phyloP scores from a whole-genome alignment of 148 eudicot species.

The Nepenthes gracilis region DNA sequence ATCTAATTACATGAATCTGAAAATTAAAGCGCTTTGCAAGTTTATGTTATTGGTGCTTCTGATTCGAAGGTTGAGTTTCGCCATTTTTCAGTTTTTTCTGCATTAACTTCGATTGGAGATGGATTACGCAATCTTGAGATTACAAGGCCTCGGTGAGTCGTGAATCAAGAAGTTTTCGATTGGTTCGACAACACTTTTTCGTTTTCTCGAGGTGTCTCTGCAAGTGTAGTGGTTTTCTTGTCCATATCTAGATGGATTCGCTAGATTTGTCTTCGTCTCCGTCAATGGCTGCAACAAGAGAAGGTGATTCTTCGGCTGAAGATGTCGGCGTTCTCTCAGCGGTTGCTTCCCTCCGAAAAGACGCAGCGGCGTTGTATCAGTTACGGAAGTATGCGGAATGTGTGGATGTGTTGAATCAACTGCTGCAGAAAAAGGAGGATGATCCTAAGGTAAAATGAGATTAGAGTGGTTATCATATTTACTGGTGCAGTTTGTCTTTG shows the following conservation, averaged over 20 bases:
- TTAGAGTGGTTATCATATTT: background rate
- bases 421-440: conserved; percentile 44
- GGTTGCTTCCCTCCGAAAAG: conserved; percentile 44
- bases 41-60: too few species aligned
- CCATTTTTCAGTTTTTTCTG: too few species aligned
- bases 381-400: conserved; percentile 64
- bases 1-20: too few species aligned
- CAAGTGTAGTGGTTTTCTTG: background rate
- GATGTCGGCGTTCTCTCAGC: conserved; percentile 35
- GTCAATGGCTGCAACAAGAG: conserved; percentile 14
- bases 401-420: conserved; percentile 48
- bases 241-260: conserved; percentile 38
- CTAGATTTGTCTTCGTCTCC: conserved; percentile 27
- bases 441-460: conserved; percentile 64
- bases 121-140: too few species aligned
- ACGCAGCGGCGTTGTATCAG: conserved; percentile 51
- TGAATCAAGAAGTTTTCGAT: too few species aligned
- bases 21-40: too few species aligned
- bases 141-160: too few species aligned
- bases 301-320: conserved; percentile 19
- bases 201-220: too few species aligned
- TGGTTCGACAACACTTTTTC: too few species aligned
- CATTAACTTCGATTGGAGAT: too few species aligned
- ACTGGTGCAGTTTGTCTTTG: background rate
- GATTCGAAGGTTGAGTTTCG: too few species aligned